A percentile compares a stretch with the other conserved stretches of the same genome.
phyloP scores from a whole-genome alignment of 495 filamentous ascomycete genomes.

The Friedmanniomyces simplex region DNA sequence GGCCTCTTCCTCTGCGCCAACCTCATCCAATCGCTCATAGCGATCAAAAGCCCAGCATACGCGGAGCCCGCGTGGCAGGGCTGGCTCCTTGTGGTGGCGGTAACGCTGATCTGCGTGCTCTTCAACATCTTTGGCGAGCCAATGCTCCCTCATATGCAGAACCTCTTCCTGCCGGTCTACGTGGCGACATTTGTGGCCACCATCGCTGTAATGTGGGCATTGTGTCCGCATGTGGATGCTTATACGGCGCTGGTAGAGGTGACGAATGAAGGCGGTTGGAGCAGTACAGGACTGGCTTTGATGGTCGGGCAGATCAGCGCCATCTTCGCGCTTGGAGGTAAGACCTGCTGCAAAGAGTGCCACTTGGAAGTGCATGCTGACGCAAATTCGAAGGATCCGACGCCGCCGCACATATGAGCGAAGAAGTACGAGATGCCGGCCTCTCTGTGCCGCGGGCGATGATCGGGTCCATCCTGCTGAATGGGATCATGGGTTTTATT shows the following conservation, averaged over 20 bases:
- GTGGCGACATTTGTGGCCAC: conserved; percentile 3
- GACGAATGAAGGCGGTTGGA: conserved; percentile 7
- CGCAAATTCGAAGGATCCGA: neutral
- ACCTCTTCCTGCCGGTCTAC: conserved; percentile 3
- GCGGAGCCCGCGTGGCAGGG: conserved; percentile 16
- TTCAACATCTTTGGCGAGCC: conserved; percentile 13
- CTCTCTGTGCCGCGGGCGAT: conserved; percentile 38
- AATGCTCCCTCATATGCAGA: conserved; percentile 4
- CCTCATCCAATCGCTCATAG: conserved; percentile 22
- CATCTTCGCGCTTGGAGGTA: conserved; percentile 5
- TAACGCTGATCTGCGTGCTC: conserved; percentile 4
- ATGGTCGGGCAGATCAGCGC: conserved; percentile 10
- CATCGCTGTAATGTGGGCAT: conserved; percentile 5
- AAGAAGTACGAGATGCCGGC: conserved; percentile 37
- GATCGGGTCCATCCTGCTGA: conserved; percentile 35
- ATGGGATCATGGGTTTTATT: conserved; percentile 37
- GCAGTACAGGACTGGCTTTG: neutral
- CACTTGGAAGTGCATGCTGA: neutral
- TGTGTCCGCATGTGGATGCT: conserved; percentile 8
- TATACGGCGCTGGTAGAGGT: conserved; percentile 1
- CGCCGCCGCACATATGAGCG: conserved; percentile 24
- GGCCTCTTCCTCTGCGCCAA: conserved; percentile 17
- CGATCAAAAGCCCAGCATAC: conserved; percentile 17
- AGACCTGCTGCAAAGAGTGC: neutral
- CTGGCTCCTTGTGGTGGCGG: conserved; percentile 16